These are phyloP conservation scores for Astrocystis sublimbata DNA, from an alignment of 495 filamentous ascomycete species.

Conservation along the genomic window DNA sequence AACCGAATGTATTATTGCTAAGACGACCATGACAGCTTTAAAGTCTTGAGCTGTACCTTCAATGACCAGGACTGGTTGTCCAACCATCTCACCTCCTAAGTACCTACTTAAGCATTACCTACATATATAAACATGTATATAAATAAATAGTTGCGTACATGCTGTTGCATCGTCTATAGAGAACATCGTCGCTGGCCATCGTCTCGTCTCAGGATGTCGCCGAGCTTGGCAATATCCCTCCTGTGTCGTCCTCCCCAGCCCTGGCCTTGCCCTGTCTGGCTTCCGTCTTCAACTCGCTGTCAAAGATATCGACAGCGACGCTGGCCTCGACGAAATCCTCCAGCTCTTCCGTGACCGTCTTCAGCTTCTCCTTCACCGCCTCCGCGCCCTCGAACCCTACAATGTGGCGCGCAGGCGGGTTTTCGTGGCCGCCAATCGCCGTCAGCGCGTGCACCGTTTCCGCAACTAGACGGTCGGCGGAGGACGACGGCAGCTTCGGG, in stretches of 20 bases:
- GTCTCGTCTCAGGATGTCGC: not conserved
- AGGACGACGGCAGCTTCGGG: slow-evolving; percentile 63
- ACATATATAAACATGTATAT: too few species aligned
- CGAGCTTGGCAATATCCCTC: not conserved
- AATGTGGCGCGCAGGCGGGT: slow-evolving; percentile 91
- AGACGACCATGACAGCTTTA: too few species aligned
- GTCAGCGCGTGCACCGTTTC: slow-evolving; percentile 92
- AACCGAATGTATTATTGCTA: too few species aligned
- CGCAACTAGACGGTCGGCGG: slow-evolving; percentile 68
- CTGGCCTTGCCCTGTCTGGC: slow-evolving; percentile 40
- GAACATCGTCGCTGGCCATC: not conserved
- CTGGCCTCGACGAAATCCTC: slow-evolving; percentile 95
- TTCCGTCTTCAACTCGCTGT: slow-evolving; percentile 51
- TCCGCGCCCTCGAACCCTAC: slow-evolving; percentile 88
- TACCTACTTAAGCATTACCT: too few species aligned
- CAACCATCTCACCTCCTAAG: too few species aligned
- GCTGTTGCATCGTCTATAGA: too few species aligned
- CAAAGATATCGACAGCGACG: slow-evolving; percentile 75
- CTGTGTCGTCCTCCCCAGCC: slow-evolving; percentile 10
- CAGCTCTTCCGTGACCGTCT: slow-evolving; percentile 91
- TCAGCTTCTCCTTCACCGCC: slow-evolving; percentile 92
- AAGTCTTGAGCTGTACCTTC: too few species aligned
- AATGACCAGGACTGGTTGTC: too few species aligned
- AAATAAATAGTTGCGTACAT: too few species aligned
- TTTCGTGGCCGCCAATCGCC: slow-evolving; percentile 91